phyloP scores from a whole-genome alignment of 169 alveolate genomes.

The Babesia bovis region DNA sequence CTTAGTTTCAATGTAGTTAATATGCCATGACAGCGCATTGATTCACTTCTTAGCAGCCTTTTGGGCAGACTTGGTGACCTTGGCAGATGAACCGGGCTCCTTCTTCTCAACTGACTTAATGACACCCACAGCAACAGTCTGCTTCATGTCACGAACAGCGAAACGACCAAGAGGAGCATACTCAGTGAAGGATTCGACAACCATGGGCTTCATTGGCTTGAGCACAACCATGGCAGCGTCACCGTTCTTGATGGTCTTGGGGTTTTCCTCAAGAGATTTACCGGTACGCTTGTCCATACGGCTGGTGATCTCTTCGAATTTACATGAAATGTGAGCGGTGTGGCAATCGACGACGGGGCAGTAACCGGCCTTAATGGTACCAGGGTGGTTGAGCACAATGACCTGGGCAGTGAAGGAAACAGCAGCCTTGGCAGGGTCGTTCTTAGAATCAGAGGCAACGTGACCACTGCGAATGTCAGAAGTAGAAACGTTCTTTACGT shows the following conservation, averaged over 20 bases:
- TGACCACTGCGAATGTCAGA: slow-evolving; percentile 94
- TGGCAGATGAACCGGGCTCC: slow-evolving; percentile 87
- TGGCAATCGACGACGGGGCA: slow-evolving; percentile 97
- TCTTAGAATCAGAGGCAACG: slow-evolving; percentile 94
- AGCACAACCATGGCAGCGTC: slow-evolving; percentile 95
- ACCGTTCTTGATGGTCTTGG: slow-evolving; percentile 93
- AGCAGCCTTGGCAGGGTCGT: slow-evolving; percentile 97
- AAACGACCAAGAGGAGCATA: slow-evolving; percentile 99
- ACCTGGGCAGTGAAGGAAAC: slow-evolving; percentile 93
- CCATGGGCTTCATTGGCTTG: slow-evolving; percentile 95
- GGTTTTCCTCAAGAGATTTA: slow-evolving; percentile 93
- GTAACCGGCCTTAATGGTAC: slow-evolving; percentile 96
- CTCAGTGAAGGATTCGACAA: slow-evolving; percentile 93
- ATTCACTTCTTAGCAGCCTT: slow-evolving; percentile 68
- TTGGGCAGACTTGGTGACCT: slow-evolving; percentile 77
- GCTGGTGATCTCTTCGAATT: slow-evolving; percentile 89
- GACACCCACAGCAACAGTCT: slow-evolving; percentile 98
- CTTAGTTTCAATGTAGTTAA: slow-evolving; percentile 1
- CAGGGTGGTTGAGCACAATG: slow-evolving; percentile 96
- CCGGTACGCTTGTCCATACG: slow-evolving; percentile 97
- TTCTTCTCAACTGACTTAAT: slow-evolving; percentile 94
- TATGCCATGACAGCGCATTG: background rate
- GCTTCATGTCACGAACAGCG: slow-evolving; percentile 98
- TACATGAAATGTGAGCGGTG: slow-evolving; percentile 98
- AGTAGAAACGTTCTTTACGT: slow-evolving; percentile 93